Base-by-base conservation (phyloP, 805 yeast genomes). In the Wickerhamiella shivajii region DNA sequence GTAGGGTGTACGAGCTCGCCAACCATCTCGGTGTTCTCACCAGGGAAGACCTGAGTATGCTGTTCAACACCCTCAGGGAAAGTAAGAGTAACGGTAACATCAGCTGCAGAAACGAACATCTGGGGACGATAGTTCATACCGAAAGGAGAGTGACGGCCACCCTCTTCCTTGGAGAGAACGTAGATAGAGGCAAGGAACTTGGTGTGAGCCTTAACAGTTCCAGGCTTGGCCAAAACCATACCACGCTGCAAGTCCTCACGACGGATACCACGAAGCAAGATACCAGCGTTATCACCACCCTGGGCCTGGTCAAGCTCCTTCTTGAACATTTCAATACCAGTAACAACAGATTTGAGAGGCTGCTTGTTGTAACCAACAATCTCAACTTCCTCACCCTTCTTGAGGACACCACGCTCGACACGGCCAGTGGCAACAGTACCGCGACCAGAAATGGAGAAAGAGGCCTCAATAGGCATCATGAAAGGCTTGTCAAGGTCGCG, bases 251-350 rank as follows among this genome's bases (percentile, higher is more conserved):
- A 68, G 57, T 90, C 93, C 53, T 90, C 98, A 69, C 96, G 83
- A 75, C 84, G 85, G 59, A 87, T 73, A 72, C 97, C 97, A 71
- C 98, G 84, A 60, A 90, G 71, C 59, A 90, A 68, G 51, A 90
- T 74, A 65, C 98, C 98, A 59, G 94, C 92, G 63, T 92, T 90
- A 67, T 90, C 98, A 70, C 98, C 98, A 55, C 95, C 98, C 76
- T 78, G 78, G 47, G 97, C 97, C 52, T 74, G 70, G 64, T 85
- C 97, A 53, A 90, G 75, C 61, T 90, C 97, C 72, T 90, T 90
- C 75, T 84, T 85, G 76, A 90, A 90, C 96, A 85, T 87, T 71
- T 90, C 98, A 55, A 90, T 83, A 65, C 97, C 97, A 38, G 98
- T 90, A 44, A 85, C 96, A 43, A 78, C 81, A 50, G 96, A 74